These are phyloP conservation scores for Xylaria castorea DNA, from an alignment of 495 filamentous ascomycete species.

Conservation along the genomic window DNA sequence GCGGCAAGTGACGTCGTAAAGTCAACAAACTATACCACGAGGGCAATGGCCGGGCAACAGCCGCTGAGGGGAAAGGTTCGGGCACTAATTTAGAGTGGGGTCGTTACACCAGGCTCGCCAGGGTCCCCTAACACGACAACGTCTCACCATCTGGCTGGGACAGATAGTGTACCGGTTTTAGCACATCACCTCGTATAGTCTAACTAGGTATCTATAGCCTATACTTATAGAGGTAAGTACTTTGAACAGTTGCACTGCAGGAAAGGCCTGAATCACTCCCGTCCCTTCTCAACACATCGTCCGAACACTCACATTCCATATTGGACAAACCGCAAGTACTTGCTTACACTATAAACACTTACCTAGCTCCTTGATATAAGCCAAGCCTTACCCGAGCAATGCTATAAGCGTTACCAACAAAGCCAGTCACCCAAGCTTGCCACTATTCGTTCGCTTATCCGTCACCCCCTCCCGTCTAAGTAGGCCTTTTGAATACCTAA, in stretches of 20 bases:
- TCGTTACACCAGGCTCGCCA: neutral
- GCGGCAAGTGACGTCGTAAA: constrained; percentile 39
- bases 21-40: constrained; percentile 34
- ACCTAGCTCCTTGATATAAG: constrained; percentile 11
- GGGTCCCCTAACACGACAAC: neutral
- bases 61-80: neutral
- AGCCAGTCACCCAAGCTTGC: neutral
- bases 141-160: constrained; percentile 11
- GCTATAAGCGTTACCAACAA: constrained; percentile 7
- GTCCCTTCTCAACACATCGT: neutral
- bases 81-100: constrained; percentile 9
- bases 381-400: constrained; percentile 16
- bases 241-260: neutral
- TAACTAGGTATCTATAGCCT: neutral
- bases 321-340: neutral
- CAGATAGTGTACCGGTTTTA: constrained; percentile 1
- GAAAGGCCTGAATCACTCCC: neutral
- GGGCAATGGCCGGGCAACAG: constrained; percentile 39
- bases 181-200: neutral
- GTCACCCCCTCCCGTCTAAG: neutral
- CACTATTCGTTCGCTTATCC: constrained; percentile 17
- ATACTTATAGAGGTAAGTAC: neutral
- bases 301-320: neutral
- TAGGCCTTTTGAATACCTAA: neutral
- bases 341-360: neutral